Percentiles rank a stretch among this genome's conserved stretches.
These are phyloP conservation scores for Phytopythium boreale DNA, from an alignment of 352 stramenopile genomes.

Conservation along the genomic window DNA sequence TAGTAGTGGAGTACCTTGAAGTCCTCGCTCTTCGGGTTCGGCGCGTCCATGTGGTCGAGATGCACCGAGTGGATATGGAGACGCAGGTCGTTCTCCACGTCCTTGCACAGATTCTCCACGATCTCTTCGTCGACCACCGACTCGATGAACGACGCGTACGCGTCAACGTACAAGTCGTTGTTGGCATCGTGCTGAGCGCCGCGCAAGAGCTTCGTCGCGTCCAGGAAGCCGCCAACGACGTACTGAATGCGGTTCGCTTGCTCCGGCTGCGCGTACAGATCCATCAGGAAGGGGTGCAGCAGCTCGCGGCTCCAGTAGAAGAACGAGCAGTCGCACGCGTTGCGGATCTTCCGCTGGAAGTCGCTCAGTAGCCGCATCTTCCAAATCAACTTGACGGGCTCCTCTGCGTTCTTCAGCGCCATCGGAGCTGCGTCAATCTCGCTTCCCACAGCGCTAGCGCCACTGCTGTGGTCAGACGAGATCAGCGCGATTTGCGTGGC, in stretches of 20 bases:
- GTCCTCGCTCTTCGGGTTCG: conserved; percentile 80
- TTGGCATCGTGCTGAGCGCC: conserved; percentile 75
- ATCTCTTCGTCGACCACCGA: conserved; percentile 85
- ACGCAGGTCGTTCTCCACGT: conserved; percentile 93
- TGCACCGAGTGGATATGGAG: conserved; percentile 88
- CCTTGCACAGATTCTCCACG: conserved; percentile 87
- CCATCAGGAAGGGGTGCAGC: conserved; percentile 79
- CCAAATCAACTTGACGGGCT: conserved; percentile 80
- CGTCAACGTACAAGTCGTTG: conserved; percentile 61
- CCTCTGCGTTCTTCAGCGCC: conserved; percentile 61
- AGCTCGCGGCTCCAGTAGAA: conserved; percentile 93
- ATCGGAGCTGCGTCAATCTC: conserved; percentile 37
- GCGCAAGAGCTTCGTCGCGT: conserved; percentile 71
- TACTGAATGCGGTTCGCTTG: conserved; percentile 85
- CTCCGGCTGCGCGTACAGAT: conserved; percentile 79
- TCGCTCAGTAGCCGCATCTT: conserved; percentile 84
- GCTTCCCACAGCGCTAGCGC: conserved; percentile 20
- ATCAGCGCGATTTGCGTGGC: conserved; percentile 81
- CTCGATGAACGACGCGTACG: conserved; percentile 80
- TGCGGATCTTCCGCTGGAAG: conserved; percentile 85
- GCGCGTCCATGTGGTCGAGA: conserved; percentile 82
- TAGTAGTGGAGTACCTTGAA: conserved; percentile 87
- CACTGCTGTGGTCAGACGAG: conserved; percentile 41
- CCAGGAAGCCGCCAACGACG: conserved; percentile 73
- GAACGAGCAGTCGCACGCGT: conserved; percentile 90